phyloP scores from a whole-genome alignment of 805 yeast genomes.

The Candida sphagnicola region DNA sequence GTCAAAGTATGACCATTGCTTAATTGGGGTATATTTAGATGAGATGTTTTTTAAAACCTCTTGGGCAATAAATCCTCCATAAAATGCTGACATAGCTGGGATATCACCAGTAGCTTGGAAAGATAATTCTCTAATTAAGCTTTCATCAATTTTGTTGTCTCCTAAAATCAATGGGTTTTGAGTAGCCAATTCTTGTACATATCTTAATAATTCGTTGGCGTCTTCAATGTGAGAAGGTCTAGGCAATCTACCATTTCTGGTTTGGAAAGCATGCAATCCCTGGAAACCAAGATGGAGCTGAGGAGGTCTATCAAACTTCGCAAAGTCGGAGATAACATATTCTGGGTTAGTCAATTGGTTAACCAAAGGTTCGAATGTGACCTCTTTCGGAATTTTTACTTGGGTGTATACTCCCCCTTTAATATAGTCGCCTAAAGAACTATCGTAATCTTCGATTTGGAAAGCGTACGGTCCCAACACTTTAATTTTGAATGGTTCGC shows the following conservation, averaged over 20 bases:
- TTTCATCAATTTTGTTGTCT: slow-evolving; percentile 53
- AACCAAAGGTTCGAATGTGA: slow-evolving; percentile 59
- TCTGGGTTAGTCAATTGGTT: slow-evolving; percentile 77
- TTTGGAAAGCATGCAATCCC: slow-evolving; percentile 74
- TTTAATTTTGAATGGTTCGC: slow-evolving; percentile 66
- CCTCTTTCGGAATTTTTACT: slow-evolving; percentile 74
- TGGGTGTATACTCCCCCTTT: slow-evolving; percentile 91
- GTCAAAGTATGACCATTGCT: slow-evolving; percentile 90
- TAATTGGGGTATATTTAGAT: slow-evolving; percentile 90
- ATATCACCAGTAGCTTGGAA: slow-evolving; percentile 89
- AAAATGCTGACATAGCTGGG: slow-evolving; percentile 83
- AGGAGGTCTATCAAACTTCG: slow-evolving; percentile 88
- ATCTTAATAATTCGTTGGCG: slow-evolving; percentile 58
- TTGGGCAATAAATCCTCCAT: slow-evolving; percentile 94
- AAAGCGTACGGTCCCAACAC: slow-evolving; percentile 96
- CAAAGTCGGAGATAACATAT: slow-evolving; percentile 77
- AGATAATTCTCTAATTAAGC: slow-evolving; percentile 66
- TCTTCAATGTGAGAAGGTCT: slow-evolving; percentile 72
- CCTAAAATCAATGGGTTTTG: slow-evolving; percentile 57
- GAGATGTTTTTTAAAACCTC: slow-evolving; percentile 94
- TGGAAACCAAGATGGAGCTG: slow-evolving; percentile 91
- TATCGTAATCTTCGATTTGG: slow-evolving; percentile 56
- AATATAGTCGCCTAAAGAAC: slow-evolving; percentile 56
- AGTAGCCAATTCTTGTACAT: slow-evolving; percentile 55
- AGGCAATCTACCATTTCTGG: slow-evolving; percentile 62